A percentile compares a stretch with the other conserved stretches of the same genome.
Conservation (phyloP, 202 grass and related monocot genomes). For the Brachypodium distachyon region DNA sequence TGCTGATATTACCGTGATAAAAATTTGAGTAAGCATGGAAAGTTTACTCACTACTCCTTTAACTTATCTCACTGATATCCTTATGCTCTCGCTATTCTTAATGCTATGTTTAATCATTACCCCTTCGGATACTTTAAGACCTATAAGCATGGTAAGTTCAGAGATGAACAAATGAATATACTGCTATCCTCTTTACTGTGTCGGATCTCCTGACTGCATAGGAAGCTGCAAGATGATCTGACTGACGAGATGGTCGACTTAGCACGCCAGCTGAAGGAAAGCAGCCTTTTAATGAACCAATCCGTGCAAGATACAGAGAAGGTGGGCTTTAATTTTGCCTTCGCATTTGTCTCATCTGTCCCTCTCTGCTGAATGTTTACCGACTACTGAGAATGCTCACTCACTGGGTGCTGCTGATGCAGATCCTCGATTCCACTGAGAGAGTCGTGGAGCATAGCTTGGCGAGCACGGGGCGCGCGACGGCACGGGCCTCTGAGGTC, state of each 20-base stretch:
- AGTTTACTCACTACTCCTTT: too few species aligned
- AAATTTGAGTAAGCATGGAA: too few species aligned
- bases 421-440: slow-evolving; percentile 86
- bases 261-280: slow-evolving; percentile 75
- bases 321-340: slow-evolving; percentile 21
- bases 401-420: neutral
- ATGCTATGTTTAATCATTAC: neutral
- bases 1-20: neutral
- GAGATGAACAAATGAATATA: neutral
- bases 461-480: slow-evolving; percentile 53
- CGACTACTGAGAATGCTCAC: neutral
- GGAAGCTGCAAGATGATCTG: slow-evolving; percentile 86
- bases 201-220: slow-evolving; percentile 22
- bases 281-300: slow-evolving; percentile 72
- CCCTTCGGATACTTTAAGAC: neutral
- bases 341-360: neutral
- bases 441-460: slow-evolving; percentile 72
- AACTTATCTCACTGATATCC: too few species aligned
- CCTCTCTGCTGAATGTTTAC: neutral
- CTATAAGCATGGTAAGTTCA: neutral
- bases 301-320: slow-evolving; percentile 78
- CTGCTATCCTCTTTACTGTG: slow-evolving; percentile 5
- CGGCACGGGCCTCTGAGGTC: slow-evolving; percentile 49
- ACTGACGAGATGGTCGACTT: slow-evolving; percentile 88
- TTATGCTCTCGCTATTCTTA: too few species aligned